A percentile compares a stretch with the other conserved stretches of the same genome.
phyloP scores from a whole-genome alignment of 768 basidiomycete genomes.

The Suillus alpinus region DNA sequence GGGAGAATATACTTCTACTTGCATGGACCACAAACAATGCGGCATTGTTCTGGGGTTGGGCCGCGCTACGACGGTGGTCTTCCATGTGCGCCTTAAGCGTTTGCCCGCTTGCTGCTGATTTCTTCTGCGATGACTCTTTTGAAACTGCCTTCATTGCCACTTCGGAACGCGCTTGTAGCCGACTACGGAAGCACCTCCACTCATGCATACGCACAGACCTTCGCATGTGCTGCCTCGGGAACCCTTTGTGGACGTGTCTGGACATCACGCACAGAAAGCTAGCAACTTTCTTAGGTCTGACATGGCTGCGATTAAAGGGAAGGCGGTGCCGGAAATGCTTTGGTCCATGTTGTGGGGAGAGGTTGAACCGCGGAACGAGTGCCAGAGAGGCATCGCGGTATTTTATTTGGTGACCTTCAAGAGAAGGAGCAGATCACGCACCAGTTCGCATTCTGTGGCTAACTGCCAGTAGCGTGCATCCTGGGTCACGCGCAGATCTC shows the following conservation, averaged over 20 bases:
- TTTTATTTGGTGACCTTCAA: constrained; percentile 18
- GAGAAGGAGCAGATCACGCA: constrained; percentile 43
- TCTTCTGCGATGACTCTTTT: constrained; percentile 37
- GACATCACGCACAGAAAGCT: constrained; percentile 25
- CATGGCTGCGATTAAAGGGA: constrained; percentile 32
- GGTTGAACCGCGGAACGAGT: constrained; percentile 11
- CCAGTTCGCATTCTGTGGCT: constrained; percentile 21
- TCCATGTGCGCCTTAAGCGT: constrained; percentile 12
- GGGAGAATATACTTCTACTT: constrained; percentile 26
- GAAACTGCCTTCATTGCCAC: constrained; percentile 38
- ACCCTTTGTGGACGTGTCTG: constrained; percentile 31
- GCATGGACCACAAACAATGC: constrained; percentile 19
- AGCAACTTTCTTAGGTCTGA: constrained; percentile 23
- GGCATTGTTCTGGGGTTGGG: constrained; percentile 18
- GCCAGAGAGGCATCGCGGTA: constrained; percentile 53
- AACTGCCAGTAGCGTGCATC: constrained; percentile 3
- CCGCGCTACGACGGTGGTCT: constrained; percentile 7
- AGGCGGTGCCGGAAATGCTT: constrained; percentile 50
- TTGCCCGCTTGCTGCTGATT: constrained; percentile 18
- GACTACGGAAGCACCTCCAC: constrained; percentile 16
- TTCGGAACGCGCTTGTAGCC: constrained; percentile 48
- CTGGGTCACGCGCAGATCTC: constrained; percentile 37
- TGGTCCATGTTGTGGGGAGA: constrained; percentile 28
- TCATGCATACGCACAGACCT: constrained; percentile 40
- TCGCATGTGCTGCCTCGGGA: constrained; percentile 53